Percentiles rank a stretch among this genome's conserved stretches.
Conservation (phyloP, 441 rosid genomes). For the Bruguiera hainesii region DNA sequence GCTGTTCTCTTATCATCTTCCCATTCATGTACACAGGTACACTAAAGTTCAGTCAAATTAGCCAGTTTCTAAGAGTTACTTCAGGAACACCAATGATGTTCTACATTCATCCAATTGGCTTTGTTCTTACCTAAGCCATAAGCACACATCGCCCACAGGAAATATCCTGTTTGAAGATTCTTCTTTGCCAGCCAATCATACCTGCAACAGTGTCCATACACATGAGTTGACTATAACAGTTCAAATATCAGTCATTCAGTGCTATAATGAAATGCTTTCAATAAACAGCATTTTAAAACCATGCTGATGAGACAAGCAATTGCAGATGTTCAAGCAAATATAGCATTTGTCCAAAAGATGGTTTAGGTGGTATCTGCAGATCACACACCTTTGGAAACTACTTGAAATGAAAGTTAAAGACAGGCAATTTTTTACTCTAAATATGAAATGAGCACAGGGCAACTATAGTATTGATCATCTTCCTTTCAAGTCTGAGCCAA, state of each 20-base stretch:
- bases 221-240: not conserved
- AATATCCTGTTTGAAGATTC: conserved; percentile 83
- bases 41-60: not conserved
- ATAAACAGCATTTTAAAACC: not conserved
- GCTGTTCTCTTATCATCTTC: not conserved
- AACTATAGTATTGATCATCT: too few species aligned
- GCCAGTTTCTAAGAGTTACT: not conserved
- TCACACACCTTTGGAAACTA: too few species aligned
- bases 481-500: too few species aligned
- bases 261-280: conserved; percentile 1
- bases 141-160: conserved; percentile 90
- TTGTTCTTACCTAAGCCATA: conserved; percentile 79
- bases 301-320: not conserved
- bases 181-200: conserved; percentile 91
- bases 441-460: too few species aligned
- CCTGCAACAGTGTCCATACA: conserved; percentile 35
- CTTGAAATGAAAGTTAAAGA: too few species aligned
- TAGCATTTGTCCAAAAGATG: not conserved
- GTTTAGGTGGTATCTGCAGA: too few species aligned
- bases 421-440: too few species aligned
- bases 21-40: too few species aligned
- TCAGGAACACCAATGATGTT: not conserved
- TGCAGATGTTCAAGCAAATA: not conserved
- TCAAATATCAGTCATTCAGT: not conserved
- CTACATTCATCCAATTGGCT: conserved; percentile 1